These are phyloP conservation scores for Clonostachys rhizophaga DNA, from an alignment of 2,329 filamentous ascomycete genomes.

Conservation along the genomic window DNA sequence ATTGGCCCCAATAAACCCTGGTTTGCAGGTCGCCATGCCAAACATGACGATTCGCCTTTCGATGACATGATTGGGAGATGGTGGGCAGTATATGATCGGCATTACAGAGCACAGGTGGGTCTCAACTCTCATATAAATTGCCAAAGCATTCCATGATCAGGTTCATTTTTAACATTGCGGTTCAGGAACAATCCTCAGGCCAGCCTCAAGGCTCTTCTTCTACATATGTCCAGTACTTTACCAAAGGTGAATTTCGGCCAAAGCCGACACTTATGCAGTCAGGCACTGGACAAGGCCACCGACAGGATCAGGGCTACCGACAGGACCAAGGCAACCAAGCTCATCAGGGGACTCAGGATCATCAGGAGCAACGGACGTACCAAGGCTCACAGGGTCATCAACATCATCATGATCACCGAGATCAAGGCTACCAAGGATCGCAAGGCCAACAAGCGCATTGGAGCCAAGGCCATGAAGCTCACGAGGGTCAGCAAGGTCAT, in stretches of 20 bases:
- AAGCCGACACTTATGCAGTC: slow-evolving; percentile 10
- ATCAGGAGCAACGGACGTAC: not conserved
- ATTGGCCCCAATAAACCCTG: slow-evolving; percentile 92
- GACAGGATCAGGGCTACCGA: not conserved
- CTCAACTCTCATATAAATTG: not conserved
- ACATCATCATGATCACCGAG: slow-evolving; percentile 14
- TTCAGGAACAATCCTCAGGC: not conserved
- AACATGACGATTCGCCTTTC: slow-evolving; percentile 58
- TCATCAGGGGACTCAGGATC: not conserved
- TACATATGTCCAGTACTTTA: slow-evolving; percentile 45
- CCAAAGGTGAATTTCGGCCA: slow-evolving; percentile 48
- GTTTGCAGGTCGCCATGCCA: slow-evolving; percentile 57
- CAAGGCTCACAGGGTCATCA: not conserved
- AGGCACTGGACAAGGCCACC: not conserved
- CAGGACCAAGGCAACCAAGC: not conserved
- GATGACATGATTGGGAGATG: slow-evolving; percentile 81
- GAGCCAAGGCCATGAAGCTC: slow-evolving; percentile 12
- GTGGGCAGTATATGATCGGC: slow-evolving; percentile 92
- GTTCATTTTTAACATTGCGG: not conserved
- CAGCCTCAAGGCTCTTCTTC: slow-evolving; percentile 8
- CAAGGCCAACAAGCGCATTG: slow-evolving; percentile 13
- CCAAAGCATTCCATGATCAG: no score
- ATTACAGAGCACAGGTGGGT: slow-evolving; percentile 59
- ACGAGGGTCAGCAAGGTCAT: slow-evolving; percentile 12
- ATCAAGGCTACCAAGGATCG: slow-evolving; percentile 8